Evolutionary conservation across 108 stramenopile genomes (phyloP), one percentile per base, ranked within the genome.

Genomic region (Nannochloropsis gaditana): DNA sequence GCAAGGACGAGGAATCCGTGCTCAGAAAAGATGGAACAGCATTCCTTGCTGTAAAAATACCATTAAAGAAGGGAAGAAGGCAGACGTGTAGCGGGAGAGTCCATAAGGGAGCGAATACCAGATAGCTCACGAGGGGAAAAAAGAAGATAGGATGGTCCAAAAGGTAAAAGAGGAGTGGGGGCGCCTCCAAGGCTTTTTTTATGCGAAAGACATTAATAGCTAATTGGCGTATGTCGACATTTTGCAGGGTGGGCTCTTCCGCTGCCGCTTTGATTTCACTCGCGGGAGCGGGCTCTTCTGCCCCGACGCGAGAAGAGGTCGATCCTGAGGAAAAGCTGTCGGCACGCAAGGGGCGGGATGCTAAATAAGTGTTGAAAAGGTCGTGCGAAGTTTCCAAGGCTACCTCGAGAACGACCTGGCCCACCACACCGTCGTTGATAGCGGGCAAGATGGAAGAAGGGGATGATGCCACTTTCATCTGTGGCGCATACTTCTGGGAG

Each of bases 401-500:
- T 15, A 73, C 59, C 59, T 73, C 5, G 15, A 73, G 59, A 73
- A 73, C n/a, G 59, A 73, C 59, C n/a, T 73, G 59, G n/a, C 59
- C 59, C 59, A 73, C 59, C 59, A 73, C 59, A 15, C 59, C 15
- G 19, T 73, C 59, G 15, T 73, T n/a, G 31, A 31, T 31, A 15
- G 8, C 15, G 59, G 4, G n/a, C 4, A 73, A n/a, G 59, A 3
- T 15, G 4, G 59, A 73, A n/a, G 59, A 73, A 8, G 59, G 0
- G 59, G 6, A 5, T 31, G 31, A 31, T 4, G 15, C 15, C n/a
- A n/a, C 19, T n/a, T 73, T 73, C 59, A 73, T 73, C n/a, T 73
- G 59, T n/a, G 59, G 59, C 6, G n/a, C 59, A 73, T 73, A 73
- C n/a, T 73, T 73, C n/a, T 73, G 59, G 59, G 59, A 73, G 59